Evolutionary conservation across 805 yeast genomes (phyloP).

Genomic region (Metschnikowia peoriensis): DNA sequence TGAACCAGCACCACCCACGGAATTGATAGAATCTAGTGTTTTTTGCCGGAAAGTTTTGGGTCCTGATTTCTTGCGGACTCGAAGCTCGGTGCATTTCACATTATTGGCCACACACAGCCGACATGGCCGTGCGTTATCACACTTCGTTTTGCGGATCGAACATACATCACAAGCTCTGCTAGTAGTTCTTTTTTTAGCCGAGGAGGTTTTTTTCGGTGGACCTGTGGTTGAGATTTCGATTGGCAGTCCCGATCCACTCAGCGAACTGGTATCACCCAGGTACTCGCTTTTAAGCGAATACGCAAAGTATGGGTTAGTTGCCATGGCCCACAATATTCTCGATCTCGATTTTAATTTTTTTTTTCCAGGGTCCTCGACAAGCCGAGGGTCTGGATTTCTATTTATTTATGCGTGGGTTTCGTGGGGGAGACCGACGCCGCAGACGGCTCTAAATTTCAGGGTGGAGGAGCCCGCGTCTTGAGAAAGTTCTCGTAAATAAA

Average conservation of each 20-base stretch:
- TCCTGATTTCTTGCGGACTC: slow-evolving; percentile 41
- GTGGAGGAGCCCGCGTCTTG: neutral
- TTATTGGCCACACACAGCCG: slow-evolving; percentile 36
- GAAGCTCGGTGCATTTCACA: slow-evolving; percentile 34
- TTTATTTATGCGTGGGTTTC: too few relatives aligned
- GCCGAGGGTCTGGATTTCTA: neutral
- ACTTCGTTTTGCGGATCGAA: slow-evolving; percentile 39
- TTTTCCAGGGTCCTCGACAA: neutral
- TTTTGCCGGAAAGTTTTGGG: slow-evolving; percentile 38
- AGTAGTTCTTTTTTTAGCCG: slow-evolving; percentile 12
- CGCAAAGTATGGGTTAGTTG: slow-evolving; percentile 16
- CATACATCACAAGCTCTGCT: slow-evolving; percentile 44
- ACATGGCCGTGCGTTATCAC: slow-evolving; percentile 40
- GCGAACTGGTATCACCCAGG: neutral
- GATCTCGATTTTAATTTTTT: too few relatives aligned
- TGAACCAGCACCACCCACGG: slow-evolving; percentile 6
- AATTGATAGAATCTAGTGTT: slow-evolving; percentile 32
- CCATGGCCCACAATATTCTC: neutral
- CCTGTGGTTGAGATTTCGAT: neutral
- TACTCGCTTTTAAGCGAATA: slow-evolving; percentile 12
- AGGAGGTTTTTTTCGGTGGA: too few relatives aligned
- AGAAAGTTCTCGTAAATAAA: neutral
- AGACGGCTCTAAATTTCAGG: too few relatives aligned
- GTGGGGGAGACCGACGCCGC: too few relatives aligned
- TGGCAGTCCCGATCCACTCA: neutral